Evolutionary conservation across 441 rosid genomes (phyloP), one percentile per base, ranked within the genome.

Genomic region (Brassica balearica): DNA sequence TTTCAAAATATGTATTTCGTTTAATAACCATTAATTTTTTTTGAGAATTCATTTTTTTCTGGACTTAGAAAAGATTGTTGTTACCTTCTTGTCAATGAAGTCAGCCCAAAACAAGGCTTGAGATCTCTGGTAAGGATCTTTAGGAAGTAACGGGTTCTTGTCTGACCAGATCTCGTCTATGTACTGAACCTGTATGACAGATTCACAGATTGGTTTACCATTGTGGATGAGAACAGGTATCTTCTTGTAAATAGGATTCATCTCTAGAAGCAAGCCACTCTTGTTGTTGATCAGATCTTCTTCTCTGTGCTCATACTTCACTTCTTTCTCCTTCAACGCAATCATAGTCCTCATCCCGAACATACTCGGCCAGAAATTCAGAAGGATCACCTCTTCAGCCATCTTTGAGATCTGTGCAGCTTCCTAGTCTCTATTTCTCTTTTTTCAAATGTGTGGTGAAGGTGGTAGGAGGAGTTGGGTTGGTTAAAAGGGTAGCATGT

Each of bases 41-140:
- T 55, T 20, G 17, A 55, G 23, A 17, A 6, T 17, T 17, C 60
- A 55, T 3, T 19, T 8, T 5, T 20, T 58, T 20, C 1, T 19
- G 23, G 60, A 55, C 15, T 56, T 58, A 20, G 29, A 58, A 58
- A 58, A 10, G 29, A 61, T 41, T 11, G 43, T 70, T 65, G 20
- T 4, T 73, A 82, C 85, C 83, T 79, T 79, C 62, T 82, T 82
- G 53, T 82, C 83, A 12, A 79, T 68, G 60, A 53, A 82, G 46
- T 79, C 83, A 17, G 76, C 81, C 83, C 83, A 79, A 29, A 82
- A 79, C 36, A 76, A 67, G 32, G 83, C 83, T 32, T 34, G 75
- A 27, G 83, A 76, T 72, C 56, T 79, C 38, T 64, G 38, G 76
- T 75, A 72, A 68, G 83, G 76, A 82, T 58, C 62, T 2, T 4